Evolutionary conservation across 495 filamentous ascomycete genomes (phyloP).

Genomic region (Opeltia flavorubescens): DNA sequence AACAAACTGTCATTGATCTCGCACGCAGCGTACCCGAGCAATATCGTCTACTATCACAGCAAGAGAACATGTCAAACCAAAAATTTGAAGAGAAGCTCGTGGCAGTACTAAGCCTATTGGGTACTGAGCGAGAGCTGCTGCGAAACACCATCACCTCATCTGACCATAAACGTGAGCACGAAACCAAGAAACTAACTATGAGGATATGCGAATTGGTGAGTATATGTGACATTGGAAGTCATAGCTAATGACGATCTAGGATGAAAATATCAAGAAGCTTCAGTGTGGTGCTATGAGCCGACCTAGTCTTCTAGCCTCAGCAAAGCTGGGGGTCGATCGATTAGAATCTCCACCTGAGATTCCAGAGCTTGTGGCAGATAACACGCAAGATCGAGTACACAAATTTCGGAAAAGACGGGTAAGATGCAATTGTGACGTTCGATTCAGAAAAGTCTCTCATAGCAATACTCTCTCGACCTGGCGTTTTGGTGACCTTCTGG

Average conservation of each 20-base stretch:
- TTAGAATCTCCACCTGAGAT: background rate
- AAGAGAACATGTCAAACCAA: background rate
- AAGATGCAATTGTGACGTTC: background rate
- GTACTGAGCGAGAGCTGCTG: background rate
- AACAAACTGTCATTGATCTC: too few relatives aligned
- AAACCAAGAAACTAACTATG: background rate
- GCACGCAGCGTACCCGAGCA: background rate
- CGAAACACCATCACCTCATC: background rate
- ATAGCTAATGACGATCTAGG: background rate
- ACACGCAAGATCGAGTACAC: background rate
- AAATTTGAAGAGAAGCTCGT: background rate
- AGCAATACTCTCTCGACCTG: background rate
- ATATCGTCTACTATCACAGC: background rate
- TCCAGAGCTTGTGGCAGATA: background rate
- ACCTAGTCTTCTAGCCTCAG: background rate
- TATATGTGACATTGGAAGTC: background rate
- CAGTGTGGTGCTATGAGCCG: background rate
- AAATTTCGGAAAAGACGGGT: background rate
- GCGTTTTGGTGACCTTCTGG: background rate
- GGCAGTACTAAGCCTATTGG: background rate
- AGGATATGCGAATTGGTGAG: background rate
- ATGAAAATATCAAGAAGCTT: background rate
- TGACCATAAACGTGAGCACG: background rate
- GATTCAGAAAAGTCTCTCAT: background rate
- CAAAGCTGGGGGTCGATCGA: background rate